A percentile compares a stretch with the other conserved stretches of the same genome.
phyloP scores from a whole-genome alignment of 805 yeast genomes.

The Diddensiella caesifluorescens region DNA sequence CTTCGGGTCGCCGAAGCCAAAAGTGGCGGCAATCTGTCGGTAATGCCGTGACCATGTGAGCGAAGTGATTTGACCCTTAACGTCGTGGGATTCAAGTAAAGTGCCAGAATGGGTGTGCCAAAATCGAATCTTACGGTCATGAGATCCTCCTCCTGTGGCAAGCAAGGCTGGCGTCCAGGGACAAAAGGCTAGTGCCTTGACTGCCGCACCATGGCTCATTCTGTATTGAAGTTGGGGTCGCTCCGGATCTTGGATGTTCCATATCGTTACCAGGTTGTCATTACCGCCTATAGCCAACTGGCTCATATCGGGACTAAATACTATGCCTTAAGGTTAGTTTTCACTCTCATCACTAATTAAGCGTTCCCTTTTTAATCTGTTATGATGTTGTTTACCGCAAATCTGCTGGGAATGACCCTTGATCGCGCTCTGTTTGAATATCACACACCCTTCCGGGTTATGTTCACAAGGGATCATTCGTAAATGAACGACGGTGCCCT shows the following conservation, averaged over 20 bases:
- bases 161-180: conserved; percentile 80
- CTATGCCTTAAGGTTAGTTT: conserved; percentile 42
- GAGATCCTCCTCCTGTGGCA: conserved; percentile 89
- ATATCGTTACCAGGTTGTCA: conserved; percentile 72
- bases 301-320: conserved; percentile 47
- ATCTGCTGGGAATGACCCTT: conserved; percentile 53
- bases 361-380: neutral
- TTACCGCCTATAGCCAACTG: conserved; percentile 80
- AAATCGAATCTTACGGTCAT: conserved; percentile 71
- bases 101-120: conserved; percentile 87
- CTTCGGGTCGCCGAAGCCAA: conserved; percentile 64
- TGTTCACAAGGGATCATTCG: conserved; percentile 1
- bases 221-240: conserved; percentile 43
- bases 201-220: conserved; percentile 76
- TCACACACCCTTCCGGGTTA: conserved; percentile 37
- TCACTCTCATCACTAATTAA: too few species aligned
- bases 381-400: conserved; percentile 40
- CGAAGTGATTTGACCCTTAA: conserved; percentile 74
- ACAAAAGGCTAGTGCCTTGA: conserved; percentile 83
- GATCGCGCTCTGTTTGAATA: conserved; percentile 28
- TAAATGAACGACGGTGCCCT: conserved; percentile 46
- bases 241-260: conserved; percentile 50
- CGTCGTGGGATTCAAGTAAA: conserved; percentile 47
- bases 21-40: conserved; percentile 69
- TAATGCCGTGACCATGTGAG: conserved; percentile 64